phyloP scores from a whole-genome alignment of 495 filamentous ascomycete genomes.

The Aspergillus baeticus region DNA sequence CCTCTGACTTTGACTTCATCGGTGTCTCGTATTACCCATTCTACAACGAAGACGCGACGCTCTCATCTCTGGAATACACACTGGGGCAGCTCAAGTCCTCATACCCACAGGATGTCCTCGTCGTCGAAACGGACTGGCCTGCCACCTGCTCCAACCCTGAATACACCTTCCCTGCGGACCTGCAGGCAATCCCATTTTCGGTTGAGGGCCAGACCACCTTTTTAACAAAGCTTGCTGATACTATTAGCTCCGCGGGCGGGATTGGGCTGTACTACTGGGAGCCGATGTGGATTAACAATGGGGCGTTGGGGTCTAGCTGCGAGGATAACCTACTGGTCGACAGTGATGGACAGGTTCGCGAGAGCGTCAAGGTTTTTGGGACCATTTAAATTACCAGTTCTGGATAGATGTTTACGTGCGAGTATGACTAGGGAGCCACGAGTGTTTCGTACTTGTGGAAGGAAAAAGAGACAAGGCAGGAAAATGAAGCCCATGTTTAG shows the following conservation, averaged over 20 bases:
- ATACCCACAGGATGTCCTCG: slow-evolving; percentile 60
- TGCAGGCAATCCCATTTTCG: slow-evolving; percentile 56
- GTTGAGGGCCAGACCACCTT: slow-evolving; percentile 59
- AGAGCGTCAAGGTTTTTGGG: not conserved
- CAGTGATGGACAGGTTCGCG: not conserved
- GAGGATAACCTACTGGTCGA: not conserved
- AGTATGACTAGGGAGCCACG: too few relatives aligned
- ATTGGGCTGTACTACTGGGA: slow-evolving; percentile 30
- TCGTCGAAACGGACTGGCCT: slow-evolving; percentile 70
- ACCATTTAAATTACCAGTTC: too few relatives aligned
- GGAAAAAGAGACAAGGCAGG: too few relatives aligned
- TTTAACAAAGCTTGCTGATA: slow-evolving; percentile 51
- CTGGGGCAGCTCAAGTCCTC: slow-evolving; percentile 56
- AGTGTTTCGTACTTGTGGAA: too few relatives aligned
- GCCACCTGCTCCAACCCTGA: slow-evolving; percentile 54
- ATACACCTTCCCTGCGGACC: slow-evolving; percentile 57
- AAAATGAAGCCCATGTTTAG: too few relatives aligned
- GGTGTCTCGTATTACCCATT: slow-evolving; percentile 73
- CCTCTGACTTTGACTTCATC: slow-evolving; percentile 65
- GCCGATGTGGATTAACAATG: not conserved
- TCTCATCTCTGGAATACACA: slow-evolving; percentile 52
- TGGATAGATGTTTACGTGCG: too few relatives aligned
- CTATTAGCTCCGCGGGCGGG: slow-evolving; percentile 46
- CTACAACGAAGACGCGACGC: slow-evolving; percentile 54
- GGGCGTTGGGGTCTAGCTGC: not conserved